Evolutionary conservation across 148 eudicot species (phyloP), one percentile per base, ranked within the genome.

Genomic region (Silene uniflora): DNA sequence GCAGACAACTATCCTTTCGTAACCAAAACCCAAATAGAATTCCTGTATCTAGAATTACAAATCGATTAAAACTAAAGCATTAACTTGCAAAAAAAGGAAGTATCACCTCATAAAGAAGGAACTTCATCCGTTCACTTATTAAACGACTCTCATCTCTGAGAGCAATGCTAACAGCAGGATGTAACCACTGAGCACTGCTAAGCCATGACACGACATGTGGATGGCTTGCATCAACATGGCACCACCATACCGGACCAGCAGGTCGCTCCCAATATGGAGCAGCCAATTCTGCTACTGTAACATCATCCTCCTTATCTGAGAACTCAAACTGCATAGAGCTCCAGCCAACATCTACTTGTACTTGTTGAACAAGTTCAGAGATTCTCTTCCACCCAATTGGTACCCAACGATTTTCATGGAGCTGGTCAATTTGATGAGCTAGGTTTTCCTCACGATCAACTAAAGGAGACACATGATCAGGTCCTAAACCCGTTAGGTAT

Each of bases 231-330:
- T 87, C 84, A 27, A 94, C 86, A 75, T 94, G 97, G 73, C 97
- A 90, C 98, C 98, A 94, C 98, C 97, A 94, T 72, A 80, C 82
- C 35, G 98, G 98, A 82, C 98, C 98, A 78, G 86, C 96, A 66
- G 93, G 90, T 75, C 92, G 84, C 86, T 94, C 96, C 96, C 92
- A 91, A 74, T 94, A 94, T 3, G 98, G 98, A 73, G 96, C 90
- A 64, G 96, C 98, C 81, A 94, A 78, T 76, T 94, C 97, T 69
- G 98, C 98, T 69, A 90, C 91, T 9, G 97, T 82, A 78, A 87
- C 79, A 71, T 90, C 93, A 76, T 90, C 92, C 73, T 94, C 98
- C 78, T 79, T 89, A 69, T 80, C 93, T 79, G 84, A 77, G 59
- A 87, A 78, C 32, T 89, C 87, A 76, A 89, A 72, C 66, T 86